These are phyloP conservation scores for Tetrahymena malaccensis DNA, from an alignment of 73 alveolate species.

Conservation along the genomic window DNA sequence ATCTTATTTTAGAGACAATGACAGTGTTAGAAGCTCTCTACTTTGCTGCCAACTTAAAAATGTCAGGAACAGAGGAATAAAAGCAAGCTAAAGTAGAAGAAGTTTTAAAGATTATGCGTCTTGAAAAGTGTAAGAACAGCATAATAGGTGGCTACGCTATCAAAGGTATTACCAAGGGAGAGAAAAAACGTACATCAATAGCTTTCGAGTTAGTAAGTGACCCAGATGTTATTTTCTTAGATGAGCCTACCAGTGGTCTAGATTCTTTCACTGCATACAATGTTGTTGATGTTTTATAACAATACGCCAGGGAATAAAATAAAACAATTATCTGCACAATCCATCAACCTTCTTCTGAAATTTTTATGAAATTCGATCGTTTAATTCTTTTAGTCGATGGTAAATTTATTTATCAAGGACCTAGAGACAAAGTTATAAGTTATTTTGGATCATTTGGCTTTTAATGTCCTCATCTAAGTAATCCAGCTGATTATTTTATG, in stretches of 20 bases:
- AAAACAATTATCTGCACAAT: neutral
- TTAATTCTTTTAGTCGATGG: neutral
- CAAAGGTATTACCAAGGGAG: conserved; percentile 95
- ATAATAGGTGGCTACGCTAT: conserved; percentile 79
- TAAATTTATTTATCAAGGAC: neutral
- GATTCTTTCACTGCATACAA: conserved; percentile 71
- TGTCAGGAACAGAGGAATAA: conserved; percentile 42
- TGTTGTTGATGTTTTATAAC: neutral
- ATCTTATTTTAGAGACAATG: conserved; percentile 69
- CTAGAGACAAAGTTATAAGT: neutral
- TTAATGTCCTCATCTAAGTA: neutral
- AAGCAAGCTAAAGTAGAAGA: conserved; percentile 53
- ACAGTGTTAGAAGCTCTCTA: conserved; percentile 79
- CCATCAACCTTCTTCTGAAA: neutral
- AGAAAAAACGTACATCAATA: conserved; percentile 87
- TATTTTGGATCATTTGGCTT: neutral
- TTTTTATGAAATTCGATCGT: neutral
- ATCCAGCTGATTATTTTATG: conserved; percentile 37
- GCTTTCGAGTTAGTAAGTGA: conserved; percentile 90
- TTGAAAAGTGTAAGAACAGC: conserved; percentile 67
- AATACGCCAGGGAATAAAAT: neutral
- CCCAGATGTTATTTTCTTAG: conserved; percentile 81
- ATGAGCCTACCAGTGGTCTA: conserved; percentile 90
- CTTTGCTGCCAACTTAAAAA: conserved; percentile 77
- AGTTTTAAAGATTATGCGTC: conserved; percentile 56